These are phyloP conservation scores for Incumbomyces lentus DNA, from an alignment of 2,329 filamentous ascomycete genomes.

Conservation along the genomic window DNA sequence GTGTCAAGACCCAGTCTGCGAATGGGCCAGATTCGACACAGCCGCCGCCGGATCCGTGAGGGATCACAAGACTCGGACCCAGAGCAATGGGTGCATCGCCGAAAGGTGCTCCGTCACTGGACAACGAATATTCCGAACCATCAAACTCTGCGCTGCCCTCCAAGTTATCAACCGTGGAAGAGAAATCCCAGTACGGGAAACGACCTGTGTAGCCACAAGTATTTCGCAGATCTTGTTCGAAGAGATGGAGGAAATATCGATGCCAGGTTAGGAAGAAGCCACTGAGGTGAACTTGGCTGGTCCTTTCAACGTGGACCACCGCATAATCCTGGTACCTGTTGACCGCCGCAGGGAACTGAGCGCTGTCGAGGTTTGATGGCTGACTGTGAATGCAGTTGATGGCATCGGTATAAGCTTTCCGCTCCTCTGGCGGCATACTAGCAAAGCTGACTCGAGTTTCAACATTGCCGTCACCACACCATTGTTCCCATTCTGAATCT, in stretches of 20 bases:
- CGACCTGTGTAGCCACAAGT: slow-evolving; percentile 37
- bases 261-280: slow-evolving; percentile 37
- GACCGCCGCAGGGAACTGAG: slow-evolving; percentile 25
- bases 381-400: slow-evolving; percentile 29
- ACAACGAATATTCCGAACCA: slow-evolving; percentile 29
- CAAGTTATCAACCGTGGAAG: slow-evolving; percentile 23
- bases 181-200: slow-evolving; percentile 35
- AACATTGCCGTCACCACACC: slow-evolving; percentile 5
- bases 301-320: slow-evolving; percentile 30
- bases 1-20: slow-evolving; percentile 15
- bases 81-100: slow-evolving; percentile 16
- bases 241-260: slow-evolving; percentile 33
- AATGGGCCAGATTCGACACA: slow-evolving; percentile 23
- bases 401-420: slow-evolving; percentile 27
- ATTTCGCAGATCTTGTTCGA: slow-evolving; percentile 34
- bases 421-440: slow-evolving; percentile 18
- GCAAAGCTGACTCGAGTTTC: slow-evolving; percentile 17
- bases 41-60: slow-evolving; percentile 21
- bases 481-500: background rate
- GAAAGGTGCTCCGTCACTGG: slow-evolving; percentile 22
- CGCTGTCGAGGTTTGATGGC: slow-evolving; percentile 23
- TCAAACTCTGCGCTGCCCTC: slow-evolving; percentile 25
- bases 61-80: slow-evolving; percentile 14
- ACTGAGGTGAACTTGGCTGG: slow-evolving; percentile 27
- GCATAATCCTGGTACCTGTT: slow-evolving; percentile 32